A percentile compares a stretch with the other conserved stretches of the same genome.
These are phyloP conservation scores for Orbilia brochopaga DNA, from an alignment of 2,329 filamentous ascomycete genomes.

Conservation along the genomic window DNA sequence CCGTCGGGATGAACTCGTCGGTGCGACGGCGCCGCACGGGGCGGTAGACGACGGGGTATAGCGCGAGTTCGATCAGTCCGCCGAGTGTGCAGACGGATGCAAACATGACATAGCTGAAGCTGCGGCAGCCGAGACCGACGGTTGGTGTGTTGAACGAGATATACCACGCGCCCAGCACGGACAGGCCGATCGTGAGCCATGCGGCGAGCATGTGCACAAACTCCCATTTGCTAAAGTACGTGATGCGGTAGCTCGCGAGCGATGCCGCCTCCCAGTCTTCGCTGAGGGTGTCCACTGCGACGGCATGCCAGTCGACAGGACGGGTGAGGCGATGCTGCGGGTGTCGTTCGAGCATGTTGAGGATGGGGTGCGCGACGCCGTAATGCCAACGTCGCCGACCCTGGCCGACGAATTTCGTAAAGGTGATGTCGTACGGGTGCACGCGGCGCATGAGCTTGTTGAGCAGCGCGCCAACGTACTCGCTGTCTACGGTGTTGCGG, in stretches of 20 bases:
- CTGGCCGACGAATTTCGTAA: constrained; percentile 59
- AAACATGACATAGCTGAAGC: constrained; percentile 61
- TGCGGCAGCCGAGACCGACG: constrained; percentile 60
- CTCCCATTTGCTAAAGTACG: constrained; percentile 60
- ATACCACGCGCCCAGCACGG: constrained; percentile 59
- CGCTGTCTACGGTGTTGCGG: constrained; percentile 60
- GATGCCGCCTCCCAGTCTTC: constrained; percentile 20
- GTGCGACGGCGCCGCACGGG: constrained; percentile 32
- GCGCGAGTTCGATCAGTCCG: constrained; percentile 56
- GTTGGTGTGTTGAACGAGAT: constrained; percentile 61
- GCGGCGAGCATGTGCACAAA: constrained; percentile 59
- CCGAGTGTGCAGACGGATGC: constrained; percentile 56
- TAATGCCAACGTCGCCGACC: constrained; percentile 58
- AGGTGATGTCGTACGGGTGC: constrained; percentile 55
- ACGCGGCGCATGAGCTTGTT: constrained; percentile 57
- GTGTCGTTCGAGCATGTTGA: constrained; percentile 54
- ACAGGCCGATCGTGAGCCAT: constrained; percentile 57
- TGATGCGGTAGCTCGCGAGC: constrained; percentile 56
- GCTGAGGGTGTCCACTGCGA: constrained; percentile 17
- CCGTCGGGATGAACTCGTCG: constrained; percentile 14
- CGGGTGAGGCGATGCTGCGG: constrained; percentile 9
- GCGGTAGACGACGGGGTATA: constrained; percentile 49
- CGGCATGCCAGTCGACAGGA: constrained; percentile 31
- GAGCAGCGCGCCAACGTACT: constrained; percentile 58
- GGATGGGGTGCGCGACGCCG: constrained; percentile 60